phyloP scores from a whole-genome alignment of 352 stramenopile species.

The Thalassiosira sp. region DNA sequence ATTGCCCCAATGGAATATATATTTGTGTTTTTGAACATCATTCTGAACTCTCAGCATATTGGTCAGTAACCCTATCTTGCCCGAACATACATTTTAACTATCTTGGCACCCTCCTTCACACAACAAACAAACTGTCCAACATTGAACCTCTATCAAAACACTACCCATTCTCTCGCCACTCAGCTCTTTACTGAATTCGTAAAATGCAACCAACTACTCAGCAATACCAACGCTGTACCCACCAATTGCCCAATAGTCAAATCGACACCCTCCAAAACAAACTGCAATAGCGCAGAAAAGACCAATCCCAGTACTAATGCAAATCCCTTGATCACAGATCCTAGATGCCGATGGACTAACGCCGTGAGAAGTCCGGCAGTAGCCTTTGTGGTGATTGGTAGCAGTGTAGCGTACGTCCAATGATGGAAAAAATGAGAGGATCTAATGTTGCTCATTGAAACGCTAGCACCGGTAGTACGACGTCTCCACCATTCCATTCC shows the following conservation, averaged over 20 bases:
- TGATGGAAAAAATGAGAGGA: slow-evolving; percentile 36
- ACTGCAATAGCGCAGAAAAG: slow-evolving; percentile 60
- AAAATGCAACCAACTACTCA: slow-evolving; percentile 64
- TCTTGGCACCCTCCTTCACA: too few relatives aligned
- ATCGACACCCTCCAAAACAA: slow-evolving; percentile 39
- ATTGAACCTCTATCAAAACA: too few relatives aligned
- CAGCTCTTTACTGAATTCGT: slow-evolving; percentile 22
- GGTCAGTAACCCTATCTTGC: too few relatives aligned
- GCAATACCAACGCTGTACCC: slow-evolving; percentile 54
- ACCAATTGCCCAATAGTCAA: slow-evolving; percentile 50
- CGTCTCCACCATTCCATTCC: slow-evolving; percentile 8
- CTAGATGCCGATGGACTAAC: slow-evolving; percentile 70
- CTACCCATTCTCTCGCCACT: too few relatives aligned
- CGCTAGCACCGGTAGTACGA: slow-evolving; percentile 1
- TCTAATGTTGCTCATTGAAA: too few relatives aligned
- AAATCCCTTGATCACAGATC: slow-evolving; percentile 73
- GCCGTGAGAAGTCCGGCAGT: slow-evolving; percentile 61
- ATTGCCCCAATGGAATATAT: too few relatives aligned
- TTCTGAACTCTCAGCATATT: too few relatives aligned
- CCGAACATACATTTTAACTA: too few relatives aligned
- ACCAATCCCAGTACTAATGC: slow-evolving; percentile 72
- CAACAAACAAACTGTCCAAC: too few relatives aligned
- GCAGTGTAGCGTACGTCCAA: slow-evolving; percentile 49
- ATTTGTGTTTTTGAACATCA: too few relatives aligned
- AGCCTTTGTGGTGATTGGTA: slow-evolving; percentile 62